Evolutionary conservation across 169 alveolate species (phyloP).

Genomic region (Cryptosporidium felis): DNA sequence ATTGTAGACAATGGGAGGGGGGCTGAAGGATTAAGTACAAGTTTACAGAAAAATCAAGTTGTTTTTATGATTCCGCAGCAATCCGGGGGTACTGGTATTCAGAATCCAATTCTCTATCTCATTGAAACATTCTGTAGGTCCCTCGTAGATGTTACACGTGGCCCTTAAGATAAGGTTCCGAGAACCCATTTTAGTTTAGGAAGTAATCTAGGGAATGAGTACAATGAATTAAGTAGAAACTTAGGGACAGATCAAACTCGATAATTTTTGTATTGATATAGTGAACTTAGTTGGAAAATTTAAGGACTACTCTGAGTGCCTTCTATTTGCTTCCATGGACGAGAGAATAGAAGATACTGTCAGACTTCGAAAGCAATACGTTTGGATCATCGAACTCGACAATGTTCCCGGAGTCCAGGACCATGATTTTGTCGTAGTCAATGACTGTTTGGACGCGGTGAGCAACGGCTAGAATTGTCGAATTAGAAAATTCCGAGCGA

Average conservation of each 20-base stretch:
- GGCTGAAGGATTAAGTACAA: not conserved
- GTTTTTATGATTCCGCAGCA: not conserved
- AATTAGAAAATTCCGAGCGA: slow-evolving; percentile 72
- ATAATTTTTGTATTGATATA: too few relatives aligned
- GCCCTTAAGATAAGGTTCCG: too few relatives aligned
- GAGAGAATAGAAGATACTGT: slow-evolving; percentile 49
- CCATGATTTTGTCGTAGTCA: slow-evolving; percentile 82
- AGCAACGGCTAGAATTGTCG: slow-evolving; percentile 84
- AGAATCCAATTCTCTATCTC: not conserved
- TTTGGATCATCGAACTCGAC: slow-evolving; percentile 82
- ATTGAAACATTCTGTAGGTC: slow-evolving; percentile 3
- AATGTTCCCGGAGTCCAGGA: slow-evolving; percentile 82
- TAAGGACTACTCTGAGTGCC: too few relatives aligned
- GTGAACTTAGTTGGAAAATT: too few relatives aligned
- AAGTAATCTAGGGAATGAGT: too few relatives aligned
- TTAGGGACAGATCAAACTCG: too few relatives aligned
- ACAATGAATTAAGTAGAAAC: too few relatives aligned
- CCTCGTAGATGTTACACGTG: too few relatives aligned
- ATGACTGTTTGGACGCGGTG: slow-evolving; percentile 85
- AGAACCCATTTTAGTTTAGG: too few relatives aligned
- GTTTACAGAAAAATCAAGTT: not conserved
- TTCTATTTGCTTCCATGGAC: too few relatives aligned
- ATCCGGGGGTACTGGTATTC: not conserved
- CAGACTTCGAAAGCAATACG: slow-evolving; percentile 30
- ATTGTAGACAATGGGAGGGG: not conserved